Percentiles rank a stretch among this genome's conserved stretches.
These are phyloP conservation scores for Nemania sp. DNA, from an alignment of 2,329 filamentous ascomycete genomes.

Conservation along the genomic window DNA sequence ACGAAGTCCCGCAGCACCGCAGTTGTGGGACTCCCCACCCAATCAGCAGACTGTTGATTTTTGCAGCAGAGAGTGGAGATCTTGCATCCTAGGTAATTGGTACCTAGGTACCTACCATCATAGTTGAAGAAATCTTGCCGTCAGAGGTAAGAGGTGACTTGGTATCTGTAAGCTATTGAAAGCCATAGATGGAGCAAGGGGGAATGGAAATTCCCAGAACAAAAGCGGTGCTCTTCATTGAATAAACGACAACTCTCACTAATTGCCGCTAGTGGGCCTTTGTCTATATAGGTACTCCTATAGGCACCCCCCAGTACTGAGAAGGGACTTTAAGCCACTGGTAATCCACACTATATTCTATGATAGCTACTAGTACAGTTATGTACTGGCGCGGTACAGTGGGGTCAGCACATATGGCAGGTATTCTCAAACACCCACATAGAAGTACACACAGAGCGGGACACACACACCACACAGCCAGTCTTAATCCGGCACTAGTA, in stretches of 20 bases:
- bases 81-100: too few relatives aligned
- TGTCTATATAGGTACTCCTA: neutral
- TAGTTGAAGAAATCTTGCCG: neutral
- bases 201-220: neutral
- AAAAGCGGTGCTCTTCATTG: neutral
- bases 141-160: neutral
- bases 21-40: conserved; percentile 11
- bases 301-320: too few relatives aligned
- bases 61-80: neutral
- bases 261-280: neutral
- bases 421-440: too few relatives aligned
- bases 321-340: neutral
- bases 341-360: neutral
- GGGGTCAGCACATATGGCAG: too few relatives aligned
- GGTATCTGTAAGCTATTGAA: too few relatives aligned
- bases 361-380: too few relatives aligned
- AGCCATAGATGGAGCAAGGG: too few relatives aligned
- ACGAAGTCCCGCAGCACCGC: conserved; percentile 3
- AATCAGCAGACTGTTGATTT: conserved; percentile 13
- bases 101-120: neutral
- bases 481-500: conserved; percentile 23
- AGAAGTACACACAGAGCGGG: neutral
- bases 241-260: neutral
- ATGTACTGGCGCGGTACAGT: too few relatives aligned
- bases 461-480: conserved; percentile 3